Evolutionary conservation across 169 alveolate species (phyloP).

Genomic region (Cryptosporidium viatorum): DNA sequence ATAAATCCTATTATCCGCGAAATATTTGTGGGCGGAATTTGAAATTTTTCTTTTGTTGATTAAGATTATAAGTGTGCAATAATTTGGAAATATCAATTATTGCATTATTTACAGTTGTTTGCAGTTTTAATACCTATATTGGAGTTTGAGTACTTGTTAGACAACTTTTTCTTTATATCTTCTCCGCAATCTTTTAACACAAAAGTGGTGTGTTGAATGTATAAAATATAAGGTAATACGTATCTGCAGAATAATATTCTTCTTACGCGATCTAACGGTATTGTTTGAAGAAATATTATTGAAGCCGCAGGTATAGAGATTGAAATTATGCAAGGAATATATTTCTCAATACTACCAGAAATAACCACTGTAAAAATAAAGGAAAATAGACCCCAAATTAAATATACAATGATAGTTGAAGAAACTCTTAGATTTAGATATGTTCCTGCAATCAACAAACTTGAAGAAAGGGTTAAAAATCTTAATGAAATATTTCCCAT

Average conservation of each 20-base stretch:
- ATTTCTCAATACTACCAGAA: constrained; percentile 47
- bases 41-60: background rate
- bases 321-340: constrained; percentile 50
- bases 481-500: constrained; percentile 56
- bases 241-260: constrained; percentile 60
- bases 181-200: constrained; percentile 54
- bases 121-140: background rate
- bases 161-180: constrained; percentile 27
- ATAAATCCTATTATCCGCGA: constrained; percentile 9
- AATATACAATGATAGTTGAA: constrained; percentile 40
- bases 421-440: constrained; percentile 41
- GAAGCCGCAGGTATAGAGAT: constrained; percentile 50
- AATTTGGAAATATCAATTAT: background rate
- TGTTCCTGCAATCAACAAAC: constrained; percentile 46
- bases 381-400: constrained; percentile 42
- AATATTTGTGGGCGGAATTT: background rate
- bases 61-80: background rate
- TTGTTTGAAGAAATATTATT: constrained; percentile 56
- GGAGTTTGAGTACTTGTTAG: constrained; percentile 1
- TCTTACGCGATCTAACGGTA: constrained; percentile 59
- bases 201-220: constrained; percentile 39
- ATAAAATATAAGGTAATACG: constrained; percentile 39
- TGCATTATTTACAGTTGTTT: background rate
- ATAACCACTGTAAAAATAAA: constrained; percentile 49
- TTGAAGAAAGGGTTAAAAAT: constrained; percentile 26